Evolutionary conservation across 495 filamentous ascomycete genomes (phyloP).

Genomic region (Penicillium samsonianum): DNA sequence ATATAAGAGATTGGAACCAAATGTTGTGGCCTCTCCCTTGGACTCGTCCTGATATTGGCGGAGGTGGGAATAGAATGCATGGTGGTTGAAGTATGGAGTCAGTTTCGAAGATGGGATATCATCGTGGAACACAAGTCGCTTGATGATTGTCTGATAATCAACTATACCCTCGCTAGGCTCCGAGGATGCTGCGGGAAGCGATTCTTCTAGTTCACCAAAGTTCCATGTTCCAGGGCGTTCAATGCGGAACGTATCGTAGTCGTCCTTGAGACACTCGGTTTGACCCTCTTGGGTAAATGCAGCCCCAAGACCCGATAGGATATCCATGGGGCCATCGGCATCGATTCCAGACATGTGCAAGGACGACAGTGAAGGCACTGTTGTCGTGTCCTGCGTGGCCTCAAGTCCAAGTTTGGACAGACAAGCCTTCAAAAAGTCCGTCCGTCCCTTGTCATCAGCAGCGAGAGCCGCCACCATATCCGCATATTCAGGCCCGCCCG

Average conservation of each 20-base stretch:
- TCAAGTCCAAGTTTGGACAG: slow-evolving; percentile 80
- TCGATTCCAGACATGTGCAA: slow-evolving; percentile 78
- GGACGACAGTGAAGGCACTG: slow-evolving; percentile 79
- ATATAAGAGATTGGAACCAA: slow-evolving; percentile 80
- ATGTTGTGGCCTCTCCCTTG: slow-evolving; percentile 56
- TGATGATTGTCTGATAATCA: slow-evolving; percentile 74
- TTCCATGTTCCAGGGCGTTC: slow-evolving; percentile 65
- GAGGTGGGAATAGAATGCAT: slow-evolving; percentile 74
- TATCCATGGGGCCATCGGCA: slow-evolving; percentile 61
- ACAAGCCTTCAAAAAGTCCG: slow-evolving; percentile 78
- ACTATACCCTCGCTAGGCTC: slow-evolving; percentile 58
- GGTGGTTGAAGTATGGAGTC: slow-evolving; percentile 88
- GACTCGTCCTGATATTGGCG: slow-evolving; percentile 62
- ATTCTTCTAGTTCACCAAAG: slow-evolving; percentile 53
- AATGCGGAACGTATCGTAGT: slow-evolving; percentile 83
- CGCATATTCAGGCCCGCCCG: slow-evolving; percentile 63
- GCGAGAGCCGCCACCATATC: slow-evolving; percentile 66
- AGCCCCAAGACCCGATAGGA: slow-evolving; percentile 67
- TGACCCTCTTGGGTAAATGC: slow-evolving; percentile 64
- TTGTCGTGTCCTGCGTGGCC: slow-evolving; percentile 65
- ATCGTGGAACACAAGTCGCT: slow-evolving; percentile 68
- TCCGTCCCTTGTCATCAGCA: slow-evolving; percentile 69
- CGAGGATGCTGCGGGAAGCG: slow-evolving; percentile 41
- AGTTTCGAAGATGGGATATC: slow-evolving; percentile 70
- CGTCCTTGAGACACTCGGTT: slow-evolving; percentile 76